Evolutionary conservation across 441 rosid genomes (phyloP).

Genomic region (Hura crepitans): DNA sequence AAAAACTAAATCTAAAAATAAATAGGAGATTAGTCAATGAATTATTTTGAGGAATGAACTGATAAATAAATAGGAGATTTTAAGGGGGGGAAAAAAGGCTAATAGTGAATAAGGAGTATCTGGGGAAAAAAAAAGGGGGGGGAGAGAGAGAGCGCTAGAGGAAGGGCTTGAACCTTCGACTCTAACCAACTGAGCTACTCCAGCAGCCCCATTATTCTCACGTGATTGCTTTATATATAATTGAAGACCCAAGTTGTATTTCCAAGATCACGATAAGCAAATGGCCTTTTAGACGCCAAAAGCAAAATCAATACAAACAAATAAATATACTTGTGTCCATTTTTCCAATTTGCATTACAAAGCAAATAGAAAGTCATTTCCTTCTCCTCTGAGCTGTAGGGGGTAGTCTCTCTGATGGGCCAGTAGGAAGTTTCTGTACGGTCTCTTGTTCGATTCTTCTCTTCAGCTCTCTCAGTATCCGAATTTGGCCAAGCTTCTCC

Average conservation of each 20-base stretch:
- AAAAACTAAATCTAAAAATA: too few relatives aligned
- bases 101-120: too few relatives aligned
- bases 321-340: neutral
- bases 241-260: too few relatives aligned
- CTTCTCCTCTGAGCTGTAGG: conserved; percentile 54
- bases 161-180: conserved; percentile 71
- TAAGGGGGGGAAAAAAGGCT: too few relatives aligned
- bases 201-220: conserved; percentile 21
- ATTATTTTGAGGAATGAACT: too few relatives aligned
- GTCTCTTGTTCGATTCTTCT: conserved; percentile 56
- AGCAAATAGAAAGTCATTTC: conserved; percentile 9
- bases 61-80: too few relatives aligned
- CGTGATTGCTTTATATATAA: too few relatives aligned
- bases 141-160: conserved; percentile 1
- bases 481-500: conserved; percentile 72
- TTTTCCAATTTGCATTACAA: neutral
- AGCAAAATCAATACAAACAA: neutral
- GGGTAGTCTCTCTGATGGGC: conserved; percentile 70
- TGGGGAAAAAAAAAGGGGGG: too few relatives aligned
- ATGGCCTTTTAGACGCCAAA: neutral
- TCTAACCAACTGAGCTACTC: conserved; percentile 92
- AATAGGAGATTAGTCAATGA: too few relatives aligned
- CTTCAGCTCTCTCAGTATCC: conserved; percentile 74
- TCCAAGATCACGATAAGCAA: too few relatives aligned
- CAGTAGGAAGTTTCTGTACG: conserved; percentile 59